Conservation (phyloP, 805 yeast species). For the Cephaloascus albidus region DNA sequence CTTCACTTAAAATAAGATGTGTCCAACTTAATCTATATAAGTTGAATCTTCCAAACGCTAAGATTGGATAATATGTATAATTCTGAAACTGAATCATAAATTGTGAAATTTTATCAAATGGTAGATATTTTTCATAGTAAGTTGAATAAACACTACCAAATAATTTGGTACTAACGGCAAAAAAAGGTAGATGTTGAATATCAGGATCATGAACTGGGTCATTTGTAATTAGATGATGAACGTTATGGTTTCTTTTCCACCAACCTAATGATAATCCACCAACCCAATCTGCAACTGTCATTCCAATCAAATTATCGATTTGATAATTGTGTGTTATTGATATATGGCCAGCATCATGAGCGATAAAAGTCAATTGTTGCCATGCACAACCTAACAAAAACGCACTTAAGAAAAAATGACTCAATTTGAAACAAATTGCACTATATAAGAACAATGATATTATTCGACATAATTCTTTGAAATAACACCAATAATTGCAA, state of each 20-base stretch:
- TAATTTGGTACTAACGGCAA: constrained; percentile 71
- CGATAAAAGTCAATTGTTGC: constrained; percentile 86
- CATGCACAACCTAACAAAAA: constrained; percentile 63
- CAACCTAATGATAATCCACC: constrained; percentile 91
- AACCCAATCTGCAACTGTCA: constrained; percentile 61
- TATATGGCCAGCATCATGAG: constrained; percentile 86
- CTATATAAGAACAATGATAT: constrained; percentile 40
- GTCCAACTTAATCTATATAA: constrained; percentile 76
- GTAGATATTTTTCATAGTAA: constrained; percentile 58
- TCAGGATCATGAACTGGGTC: constrained; percentile 94
- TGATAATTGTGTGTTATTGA: constrained; percentile 76
- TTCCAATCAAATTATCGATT: constrained; percentile 66
- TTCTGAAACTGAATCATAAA: constrained; percentile 54
- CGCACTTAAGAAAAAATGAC: constrained; percentile 48
- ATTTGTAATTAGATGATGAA: constrained; percentile 86
- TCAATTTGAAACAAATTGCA: constrained; percentile 34
- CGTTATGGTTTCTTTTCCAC: constrained; percentile 94
- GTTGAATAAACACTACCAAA: constrained; percentile 70
- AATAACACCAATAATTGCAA: constrained; percentile 68
- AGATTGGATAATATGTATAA: constrained; percentile 66
- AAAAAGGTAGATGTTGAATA: constrained; percentile 86
- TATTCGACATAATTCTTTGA: constrained; percentile 59
- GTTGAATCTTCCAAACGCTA: constrained; percentile 80
- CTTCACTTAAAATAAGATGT: constrained; percentile 63
- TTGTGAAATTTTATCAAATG: constrained; percentile 61